A percentile compares a stretch with the other conserved stretches of the same genome.
Conservation (phyloP, 1,139 yeast genomes). For the Diutina scorzettiae region DNA sequence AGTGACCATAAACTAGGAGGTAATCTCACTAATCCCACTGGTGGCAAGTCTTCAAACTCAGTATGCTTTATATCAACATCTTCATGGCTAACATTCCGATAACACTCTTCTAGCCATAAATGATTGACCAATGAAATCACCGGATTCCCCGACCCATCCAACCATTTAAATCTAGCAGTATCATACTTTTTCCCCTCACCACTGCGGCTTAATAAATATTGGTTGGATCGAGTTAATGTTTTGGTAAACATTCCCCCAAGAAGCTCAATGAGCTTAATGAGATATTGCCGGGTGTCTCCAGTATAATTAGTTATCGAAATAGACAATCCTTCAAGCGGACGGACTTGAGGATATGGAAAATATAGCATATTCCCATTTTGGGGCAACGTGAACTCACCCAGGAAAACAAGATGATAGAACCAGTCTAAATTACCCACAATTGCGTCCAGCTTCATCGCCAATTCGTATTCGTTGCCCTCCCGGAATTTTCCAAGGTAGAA, state of each 20-base stretch:
- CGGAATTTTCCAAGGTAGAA: constrained; percentile 60
- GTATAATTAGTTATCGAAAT: constrained; percentile 71
- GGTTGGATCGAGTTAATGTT: constrained; percentile 52
- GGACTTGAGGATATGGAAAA: constrained; percentile 64
- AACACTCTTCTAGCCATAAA: constrained; percentile 84
- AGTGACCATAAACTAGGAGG: neutral
- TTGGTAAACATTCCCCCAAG: constrained; percentile 74
- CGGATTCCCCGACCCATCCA: constrained; percentile 8
- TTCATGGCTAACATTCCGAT: constrained; percentile 39
- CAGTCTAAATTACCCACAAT: constrained; percentile 61
- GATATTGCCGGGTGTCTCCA: constrained; percentile 70
- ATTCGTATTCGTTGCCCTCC: constrained; percentile 35
- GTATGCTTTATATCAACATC: constrained; percentile 31
- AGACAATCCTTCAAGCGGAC: constrained; percentile 35
- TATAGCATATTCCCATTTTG: constrained; percentile 16
- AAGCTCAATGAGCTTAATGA: constrained; percentile 50
- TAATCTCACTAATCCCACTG: neutral
- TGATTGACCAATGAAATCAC: constrained; percentile 53
- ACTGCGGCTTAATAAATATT: constrained; percentile 61
- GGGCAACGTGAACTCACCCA: constrained; percentile 49
- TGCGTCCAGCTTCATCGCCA: constrained; percentile 16
- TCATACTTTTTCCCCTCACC: constrained; percentile 63
- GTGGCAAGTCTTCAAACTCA: constrained; percentile 26
- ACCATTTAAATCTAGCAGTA: constrained; percentile 58
- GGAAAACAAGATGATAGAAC: constrained; percentile 56